Evolutionary conservation across 768 basidiomycete genomes (phyloP), one percentile per base, ranked within the genome.

Genomic region (Tulasnella calospora): DNA sequence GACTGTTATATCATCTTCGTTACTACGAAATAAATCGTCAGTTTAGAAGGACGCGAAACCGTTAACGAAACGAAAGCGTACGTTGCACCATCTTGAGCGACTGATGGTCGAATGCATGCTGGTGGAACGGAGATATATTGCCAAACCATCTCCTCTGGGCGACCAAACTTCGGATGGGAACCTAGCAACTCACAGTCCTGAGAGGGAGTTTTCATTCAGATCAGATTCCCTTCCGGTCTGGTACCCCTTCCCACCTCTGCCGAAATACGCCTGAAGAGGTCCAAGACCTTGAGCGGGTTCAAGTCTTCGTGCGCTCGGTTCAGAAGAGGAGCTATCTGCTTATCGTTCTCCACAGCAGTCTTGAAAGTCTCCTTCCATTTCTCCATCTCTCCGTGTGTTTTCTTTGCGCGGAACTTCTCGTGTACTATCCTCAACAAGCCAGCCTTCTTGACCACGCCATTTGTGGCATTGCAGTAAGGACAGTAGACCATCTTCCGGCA

Each of bases 81-180:
- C 85, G 86, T 87, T 51, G 97, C 97, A 7, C 95, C 96, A 82
- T 99, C 98, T 84, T 99, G 98, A 0, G 94, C 92, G 0, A 99
- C 98, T 3, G 96, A 98, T 0, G 98, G 98, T 70, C 98, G 90
- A 77, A 99, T 99, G 83, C 95, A 96, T 27, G 98, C 95, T 0
- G 98, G 98, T 55, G 98, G 98, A 40, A 99, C 98, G 33, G 96
- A 97, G 19, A 99, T 90, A 84, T 98, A 99, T 84, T 99, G 97
- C 97, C 98, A 99, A 74, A 99, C 90, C 82, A 95, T 98, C 83
- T 98, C 94, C 85, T 99, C 98, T 13, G 98, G 98, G 75, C 98
- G 86, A 71, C 97, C 96, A 82, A 91, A 91, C 19, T 89, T 89
- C 1, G 98, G 98, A 78, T 94, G 91, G 78, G 99, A 84, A 2